Conservation (phyloP, 2,329 filamentous ascomycete species). For the Calonectria honghensis region DNA sequence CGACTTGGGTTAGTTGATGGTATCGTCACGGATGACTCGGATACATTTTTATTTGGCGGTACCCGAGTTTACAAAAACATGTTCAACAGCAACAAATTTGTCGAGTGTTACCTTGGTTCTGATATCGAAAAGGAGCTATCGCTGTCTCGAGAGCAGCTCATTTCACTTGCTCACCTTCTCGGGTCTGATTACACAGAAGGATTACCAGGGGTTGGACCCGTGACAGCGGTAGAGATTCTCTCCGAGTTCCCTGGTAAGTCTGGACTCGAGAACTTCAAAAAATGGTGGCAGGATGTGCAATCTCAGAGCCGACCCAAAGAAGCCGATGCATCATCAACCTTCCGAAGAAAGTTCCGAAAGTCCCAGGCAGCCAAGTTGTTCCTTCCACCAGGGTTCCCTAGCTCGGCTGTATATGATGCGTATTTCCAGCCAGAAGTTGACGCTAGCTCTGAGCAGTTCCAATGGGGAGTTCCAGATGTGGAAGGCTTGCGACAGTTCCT, state of each 20-base stretch:
- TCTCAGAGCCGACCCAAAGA: constrained; percentile 77
- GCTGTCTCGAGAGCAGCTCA: constrained; percentile 89
- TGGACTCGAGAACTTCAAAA: constrained; percentile 83
- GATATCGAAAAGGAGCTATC: constrained; percentile 94
- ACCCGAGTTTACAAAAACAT: constrained; percentile 99
- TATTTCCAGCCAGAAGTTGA: constrained; percentile 94
- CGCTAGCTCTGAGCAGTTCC: constrained; percentile 83
- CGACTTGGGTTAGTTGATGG: constrained; percentile 92
- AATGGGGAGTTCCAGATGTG: constrained; percentile 97
- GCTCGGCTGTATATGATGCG: constrained; percentile 84
- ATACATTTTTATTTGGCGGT: constrained; percentile 97
- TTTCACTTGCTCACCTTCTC: constrained; percentile 91
- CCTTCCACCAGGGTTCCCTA: constrained; percentile 87
- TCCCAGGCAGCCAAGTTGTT: constrained; percentile 89
- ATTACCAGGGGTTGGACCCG: constrained; percentile 91
- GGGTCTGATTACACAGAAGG: constrained; percentile 98
- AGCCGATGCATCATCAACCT: constrained; percentile 76
- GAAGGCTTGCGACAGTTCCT: constrained; percentile 89
- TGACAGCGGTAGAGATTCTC: constrained; percentile 94
- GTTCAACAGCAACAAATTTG: constrained; percentile 99
- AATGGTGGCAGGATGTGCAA: constrained; percentile 92
- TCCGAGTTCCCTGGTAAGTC: constrained; percentile 84
- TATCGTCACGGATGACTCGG: constrained; percentile 97
- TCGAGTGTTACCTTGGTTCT: constrained; percentile 91
- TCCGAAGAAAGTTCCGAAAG: constrained; percentile 91